Evolutionary conservation across 805 yeast genomes (phyloP).

Genomic region (Candida ipomoeae): DNA sequence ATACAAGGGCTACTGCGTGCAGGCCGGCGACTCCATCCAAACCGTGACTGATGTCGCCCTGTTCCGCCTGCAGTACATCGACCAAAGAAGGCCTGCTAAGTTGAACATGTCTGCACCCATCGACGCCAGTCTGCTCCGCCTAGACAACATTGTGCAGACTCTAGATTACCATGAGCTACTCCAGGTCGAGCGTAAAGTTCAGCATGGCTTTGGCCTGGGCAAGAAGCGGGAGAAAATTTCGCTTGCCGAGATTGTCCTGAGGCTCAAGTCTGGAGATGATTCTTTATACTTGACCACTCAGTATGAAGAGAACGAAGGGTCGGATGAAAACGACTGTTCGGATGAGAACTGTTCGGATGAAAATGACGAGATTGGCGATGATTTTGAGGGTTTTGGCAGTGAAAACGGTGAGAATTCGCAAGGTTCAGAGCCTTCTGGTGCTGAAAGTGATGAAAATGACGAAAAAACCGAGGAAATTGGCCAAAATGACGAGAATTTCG

Average conservation of each 20-base stretch:
- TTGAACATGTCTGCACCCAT: constrained; percentile 28
- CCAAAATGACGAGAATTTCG: not conserved
- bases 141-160: constrained; percentile 29
- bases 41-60: constrained; percentile 6
- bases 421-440: not conserved
- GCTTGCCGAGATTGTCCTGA: constrained; percentile 45
- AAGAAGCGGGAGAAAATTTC: constrained; percentile 47
- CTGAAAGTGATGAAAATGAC: not conserved
- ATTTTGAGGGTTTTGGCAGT: not conserved
- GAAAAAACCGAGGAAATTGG: not conserved
- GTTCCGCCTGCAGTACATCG: constrained; percentile 40
- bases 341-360: not conserved
- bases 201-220: constrained; percentile 71
- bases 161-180: constrained; percentile 35
- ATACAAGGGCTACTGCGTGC: constrained; percentile 12
- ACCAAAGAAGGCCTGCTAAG: constrained; percentile 47
- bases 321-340: not conserved
- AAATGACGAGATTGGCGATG: not conserved
- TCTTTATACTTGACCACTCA: constrained; percentile 66
- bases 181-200: constrained; percentile 54
- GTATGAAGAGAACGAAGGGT: constrained; percentile 42
- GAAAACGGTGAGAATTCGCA: not conserved
- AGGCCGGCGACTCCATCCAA: not conserved
- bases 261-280: constrained; percentile 40
- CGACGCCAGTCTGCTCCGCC: constrained; percentile 28